phyloP scores from a whole-genome alignment of 306 rosid genomes.

The Vachellia collinsii region DNA sequence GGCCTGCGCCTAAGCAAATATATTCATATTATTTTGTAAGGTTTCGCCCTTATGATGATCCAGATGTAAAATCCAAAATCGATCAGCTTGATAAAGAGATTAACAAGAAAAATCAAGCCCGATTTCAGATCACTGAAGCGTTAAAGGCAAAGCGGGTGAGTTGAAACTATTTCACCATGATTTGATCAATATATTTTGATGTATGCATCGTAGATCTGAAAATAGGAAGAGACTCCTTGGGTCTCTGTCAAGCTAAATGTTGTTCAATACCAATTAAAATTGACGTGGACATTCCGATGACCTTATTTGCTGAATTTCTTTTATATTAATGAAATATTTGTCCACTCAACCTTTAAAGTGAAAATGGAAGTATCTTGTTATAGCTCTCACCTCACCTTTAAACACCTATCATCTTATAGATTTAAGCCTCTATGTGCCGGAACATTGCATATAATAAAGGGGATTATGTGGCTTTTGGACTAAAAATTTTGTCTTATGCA shows the following conservation, averaged over 20 bases:
- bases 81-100: conserved; percentile 69
- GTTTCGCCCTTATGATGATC: conserved; percentile 72
- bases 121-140: conserved; percentile 62
- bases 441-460: background rate
- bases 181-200: conserved; percentile 2
- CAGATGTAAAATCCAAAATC: conserved; percentile 61
- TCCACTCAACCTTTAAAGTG: background rate
- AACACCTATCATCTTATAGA: background rate
- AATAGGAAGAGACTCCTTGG: background rate
- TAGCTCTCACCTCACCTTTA: background rate
- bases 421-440: background rate
- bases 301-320: background rate
- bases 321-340: background rate
- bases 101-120: conserved; percentile 63
- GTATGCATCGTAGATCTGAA: conserved; percentile 13
- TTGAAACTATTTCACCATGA: conserved; percentile 21
- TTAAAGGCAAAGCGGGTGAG: conserved; percentile 82
- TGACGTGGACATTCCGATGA: background rate
- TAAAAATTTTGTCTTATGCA: background rate
- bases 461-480: background rate
- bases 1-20: conserved; percentile 84
- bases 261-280: background rate
- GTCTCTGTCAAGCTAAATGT: conserved; percentile 5
- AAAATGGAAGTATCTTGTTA: background rate
- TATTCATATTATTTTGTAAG: conserved; percentile 66